These are phyloP conservation scores for Didymella exigua DNA, from an alignment of 2,329 filamentous ascomycete genomes.

Conservation along the genomic window DNA sequence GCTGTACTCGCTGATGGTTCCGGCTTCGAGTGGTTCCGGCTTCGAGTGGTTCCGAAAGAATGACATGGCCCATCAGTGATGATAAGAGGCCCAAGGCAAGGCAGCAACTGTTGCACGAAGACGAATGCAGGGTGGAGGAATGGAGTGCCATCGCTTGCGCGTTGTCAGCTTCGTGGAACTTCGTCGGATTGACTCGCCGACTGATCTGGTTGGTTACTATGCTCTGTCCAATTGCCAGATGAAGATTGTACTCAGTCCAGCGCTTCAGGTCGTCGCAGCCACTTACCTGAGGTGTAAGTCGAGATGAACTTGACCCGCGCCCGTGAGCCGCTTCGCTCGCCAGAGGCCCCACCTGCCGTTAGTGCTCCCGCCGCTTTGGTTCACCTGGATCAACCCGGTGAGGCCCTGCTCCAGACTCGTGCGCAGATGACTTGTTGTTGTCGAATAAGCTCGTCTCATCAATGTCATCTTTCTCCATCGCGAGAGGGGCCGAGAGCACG, in stretches of 20 bases:
- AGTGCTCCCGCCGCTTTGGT: slow-evolving; percentile 3
- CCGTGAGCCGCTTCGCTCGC: slow-evolving; percentile 1
- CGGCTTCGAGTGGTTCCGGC: not conserved
- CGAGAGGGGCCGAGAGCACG: slow-evolving; percentile 10
- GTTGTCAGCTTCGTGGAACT: slow-evolving; percentile 8
- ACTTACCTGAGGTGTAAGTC: not conserved
- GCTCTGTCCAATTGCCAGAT: not conserved
- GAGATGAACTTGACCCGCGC: not conserved
- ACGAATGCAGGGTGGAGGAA: slow-evolving; percentile 10
- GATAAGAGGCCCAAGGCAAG: slow-evolving; percentile 3
- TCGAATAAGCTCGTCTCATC: not conserved
- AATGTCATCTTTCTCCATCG: not conserved
- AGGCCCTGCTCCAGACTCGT: not conserved
- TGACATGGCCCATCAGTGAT: not conserved
- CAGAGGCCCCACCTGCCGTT: slow-evolving; percentile 8
- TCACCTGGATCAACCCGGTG: slow-evolving; percentile 7
- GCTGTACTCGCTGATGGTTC: not conserved
- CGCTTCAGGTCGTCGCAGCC: not conserved
- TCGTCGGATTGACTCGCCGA: slow-evolving; percentile 1
- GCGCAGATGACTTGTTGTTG: not conserved
- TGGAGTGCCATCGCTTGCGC: slow-evolving; percentile 7
- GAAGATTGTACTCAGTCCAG: not conserved
- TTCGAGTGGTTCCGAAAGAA: not conserved
- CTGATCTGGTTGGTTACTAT: not conserved
- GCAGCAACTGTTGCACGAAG: slow-evolving; percentile 4